phyloP scores from a whole-genome alignment of 2,329 filamentous ascomycete genomes.

The Dactylonectria estremocensis region DNA sequence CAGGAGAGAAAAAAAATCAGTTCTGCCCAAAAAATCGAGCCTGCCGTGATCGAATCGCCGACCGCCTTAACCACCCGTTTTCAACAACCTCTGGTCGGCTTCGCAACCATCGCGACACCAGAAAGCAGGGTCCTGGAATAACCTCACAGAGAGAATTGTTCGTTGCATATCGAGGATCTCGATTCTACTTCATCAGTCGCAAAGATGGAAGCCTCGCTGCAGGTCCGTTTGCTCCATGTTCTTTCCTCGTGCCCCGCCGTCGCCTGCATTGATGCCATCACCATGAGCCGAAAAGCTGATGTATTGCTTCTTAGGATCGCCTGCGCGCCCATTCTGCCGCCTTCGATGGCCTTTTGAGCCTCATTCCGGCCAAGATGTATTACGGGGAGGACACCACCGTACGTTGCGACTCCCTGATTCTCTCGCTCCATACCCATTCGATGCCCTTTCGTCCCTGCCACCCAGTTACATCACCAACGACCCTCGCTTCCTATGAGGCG shows the following conservation, averaged over 20 bases:
- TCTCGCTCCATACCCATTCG: slow-evolving; percentile 15
- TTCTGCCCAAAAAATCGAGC: slow-evolving; percentile 30
- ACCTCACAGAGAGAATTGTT: slow-evolving; percentile 3
- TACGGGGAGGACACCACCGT: slow-evolving; percentile 89
- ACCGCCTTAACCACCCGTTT: slow-evolving; percentile 31
- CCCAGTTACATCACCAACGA: slow-evolving; percentile 15
- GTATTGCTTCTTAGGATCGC: slow-evolving; percentile 62
- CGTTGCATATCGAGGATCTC: not conserved
- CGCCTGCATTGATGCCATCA: slow-evolving; percentile 18
- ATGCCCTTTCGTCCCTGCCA: slow-evolving; percentile 20
- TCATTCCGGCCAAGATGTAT: slow-evolving; percentile 93
- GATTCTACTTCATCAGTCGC: slow-evolving; percentile 1
- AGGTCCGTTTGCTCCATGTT: slow-evolving; percentile 57
- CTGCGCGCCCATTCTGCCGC: slow-evolving; percentile 76
- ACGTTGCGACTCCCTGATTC: slow-evolving; percentile 59
- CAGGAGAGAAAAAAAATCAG: slow-evolving; percentile 35
- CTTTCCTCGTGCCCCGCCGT: slow-evolving; percentile 49
- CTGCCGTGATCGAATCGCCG: slow-evolving; percentile 32
- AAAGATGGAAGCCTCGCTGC: slow-evolving; percentile 63
- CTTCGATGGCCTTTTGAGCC: slow-evolving; percentile 88
- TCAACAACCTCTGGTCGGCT: slow-evolving; percentile 14
- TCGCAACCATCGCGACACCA: slow-evolving; percentile 13
- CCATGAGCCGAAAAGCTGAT: slow-evolving; percentile 41
- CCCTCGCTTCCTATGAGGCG: not conserved
- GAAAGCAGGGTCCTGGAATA: not conserved